These are phyloP conservation scores for Ormosia semicastrata DNA, from an alignment of 306 rosid genomes.

Conservation along the genomic window DNA sequence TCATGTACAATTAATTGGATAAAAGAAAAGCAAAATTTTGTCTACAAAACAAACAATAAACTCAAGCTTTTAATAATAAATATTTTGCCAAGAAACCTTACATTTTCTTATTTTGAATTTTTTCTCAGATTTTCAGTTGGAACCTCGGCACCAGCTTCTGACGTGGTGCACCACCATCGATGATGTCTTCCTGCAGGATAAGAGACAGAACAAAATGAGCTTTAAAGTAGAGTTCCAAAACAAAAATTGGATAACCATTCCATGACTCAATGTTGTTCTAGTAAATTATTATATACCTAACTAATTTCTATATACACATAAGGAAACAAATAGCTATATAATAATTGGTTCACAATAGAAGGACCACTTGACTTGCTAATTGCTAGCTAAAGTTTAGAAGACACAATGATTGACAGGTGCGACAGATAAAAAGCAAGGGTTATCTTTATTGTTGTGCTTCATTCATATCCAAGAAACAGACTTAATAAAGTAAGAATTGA, in stretches of 20 bases:
- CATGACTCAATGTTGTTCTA: neutral
- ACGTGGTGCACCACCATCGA: constrained; percentile 49
- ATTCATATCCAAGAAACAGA: neutral
- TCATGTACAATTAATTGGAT: neutral
- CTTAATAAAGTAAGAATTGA: neutral
- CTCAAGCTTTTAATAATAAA: neutral
- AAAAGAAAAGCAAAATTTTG: constrained; percentile 3
- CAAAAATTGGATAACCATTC: neutral
- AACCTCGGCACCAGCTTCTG: constrained; percentile 34
- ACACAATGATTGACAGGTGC: neutral
- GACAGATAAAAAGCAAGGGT: neutral
- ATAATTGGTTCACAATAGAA: neutral
- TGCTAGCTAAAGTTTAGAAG: neutral
- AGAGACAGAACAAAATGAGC: constrained; percentile 7
- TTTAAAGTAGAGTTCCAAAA: neutral
- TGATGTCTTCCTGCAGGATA: constrained; percentile 58
- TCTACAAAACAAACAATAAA: neutral
- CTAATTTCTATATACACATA: neutral
- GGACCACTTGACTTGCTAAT: neutral
- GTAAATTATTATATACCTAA: neutral
- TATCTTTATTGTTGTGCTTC: constrained; percentile 2
- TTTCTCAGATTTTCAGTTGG: constrained; percentile 40
- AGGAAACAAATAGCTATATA: neutral
- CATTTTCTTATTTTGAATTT: constrained; percentile 33
- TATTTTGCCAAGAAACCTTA: constrained; percentile 17